Evolutionary conservation across 352 stramenopile species (phyloP), one percentile per base, ranked within the genome.

Genomic region (Achlya hypogyna): DNA sequence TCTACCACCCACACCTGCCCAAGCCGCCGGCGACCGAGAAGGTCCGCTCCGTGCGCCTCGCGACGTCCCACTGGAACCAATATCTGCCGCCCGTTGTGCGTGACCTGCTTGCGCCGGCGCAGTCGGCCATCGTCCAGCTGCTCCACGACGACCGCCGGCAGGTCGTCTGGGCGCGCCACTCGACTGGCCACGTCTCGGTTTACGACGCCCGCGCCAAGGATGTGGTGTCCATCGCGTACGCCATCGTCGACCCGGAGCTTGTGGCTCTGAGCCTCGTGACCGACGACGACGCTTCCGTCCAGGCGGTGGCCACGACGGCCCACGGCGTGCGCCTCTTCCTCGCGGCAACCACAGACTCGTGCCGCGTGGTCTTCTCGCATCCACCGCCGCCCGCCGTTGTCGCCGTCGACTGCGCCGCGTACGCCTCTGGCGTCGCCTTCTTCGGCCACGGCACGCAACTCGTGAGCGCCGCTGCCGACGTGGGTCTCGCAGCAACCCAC

Each of bases 251-350:
- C 34, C 59, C 88, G 31, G 78, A 91, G 71, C 71, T 93, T 56
- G 81, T 93, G 58, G 83, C 82, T 42, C 64, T 91, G 8, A 71
- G 77, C 0, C 71, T 84, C 1, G 75, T 92, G 4, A 35, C 22
- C 22, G 27, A 27, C 28, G 28, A n/a, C 27, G 34, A 51, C 45
- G 42, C 29, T n/a, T 51, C 40, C n/a, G 78, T 98, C 20, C 96
- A 86, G 28, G 75, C 97, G n/a, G 82, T 98, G 12, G 93, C 90
- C 16, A 73, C 98, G 16, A 96, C 91, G 8, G 89, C 88, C 10
- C 95, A 93, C 45, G 93, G 93, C 18, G 84, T 98, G 34, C 85
- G 95, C 38, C 96, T 97, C 53, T 98, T 97, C 71, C 71, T 98
- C 22, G 93, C 90, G 0, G 86, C 78, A 8, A 12, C 49, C 12